Evolutionary conservation across 169 alveolate species (phyloP).

Genomic region (Babesia caballi): DNA sequence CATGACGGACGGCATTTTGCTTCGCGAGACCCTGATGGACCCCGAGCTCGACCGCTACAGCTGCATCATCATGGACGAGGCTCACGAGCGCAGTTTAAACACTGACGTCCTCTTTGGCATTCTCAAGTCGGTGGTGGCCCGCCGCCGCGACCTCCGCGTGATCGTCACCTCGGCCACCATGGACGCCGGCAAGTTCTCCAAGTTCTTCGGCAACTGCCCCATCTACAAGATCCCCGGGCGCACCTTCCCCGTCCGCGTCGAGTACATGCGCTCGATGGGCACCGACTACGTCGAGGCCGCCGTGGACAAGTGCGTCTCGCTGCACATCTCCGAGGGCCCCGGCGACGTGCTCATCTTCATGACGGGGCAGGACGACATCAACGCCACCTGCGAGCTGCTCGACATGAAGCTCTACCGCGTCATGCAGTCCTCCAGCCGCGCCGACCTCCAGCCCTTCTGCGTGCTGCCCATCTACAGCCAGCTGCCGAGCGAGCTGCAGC

Average conservation of each 20-base stretch:
- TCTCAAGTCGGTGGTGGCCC: slow-evolving; percentile 90
- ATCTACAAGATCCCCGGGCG: slow-evolving; percentile 98
- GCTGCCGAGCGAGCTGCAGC: slow-evolving; percentile 97
- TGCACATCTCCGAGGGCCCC: slow-evolving; percentile 87
- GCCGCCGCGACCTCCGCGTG: slow-evolving; percentile 95
- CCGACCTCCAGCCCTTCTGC: slow-evolving; percentile 79
- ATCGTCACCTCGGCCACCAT: slow-evolving; percentile 99
- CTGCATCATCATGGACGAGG: slow-evolving; percentile 99
- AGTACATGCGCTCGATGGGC: slow-evolving; percentile 88
- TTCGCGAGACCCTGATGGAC: slow-evolving; percentile 97
- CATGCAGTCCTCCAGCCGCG: slow-evolving; percentile 50
- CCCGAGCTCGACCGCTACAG: slow-evolving; percentile 95
- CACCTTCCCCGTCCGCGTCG: slow-evolving; percentile 95
- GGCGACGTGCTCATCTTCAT: slow-evolving; percentile 98
- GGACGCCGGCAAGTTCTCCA: slow-evolving; percentile 96
- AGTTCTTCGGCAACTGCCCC: slow-evolving; percentile 98
- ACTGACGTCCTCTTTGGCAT: slow-evolving; percentile 99
- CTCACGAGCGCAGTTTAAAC: slow-evolving; percentile 99
- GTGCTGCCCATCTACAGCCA: slow-evolving; percentile 98
- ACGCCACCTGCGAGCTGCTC: slow-evolving; percentile 94
- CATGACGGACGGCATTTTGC: slow-evolving; percentile 99
- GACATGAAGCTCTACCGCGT: slow-evolving; percentile 86
- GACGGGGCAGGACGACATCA: slow-evolving; percentile 99
- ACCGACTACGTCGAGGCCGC: slow-evolving; percentile 99
- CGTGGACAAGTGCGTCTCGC: slow-evolving; percentile 95